phyloP scores from a whole-genome alignment of 352 stramenopile species.

The Pythium aphanidermatum region DNA sequence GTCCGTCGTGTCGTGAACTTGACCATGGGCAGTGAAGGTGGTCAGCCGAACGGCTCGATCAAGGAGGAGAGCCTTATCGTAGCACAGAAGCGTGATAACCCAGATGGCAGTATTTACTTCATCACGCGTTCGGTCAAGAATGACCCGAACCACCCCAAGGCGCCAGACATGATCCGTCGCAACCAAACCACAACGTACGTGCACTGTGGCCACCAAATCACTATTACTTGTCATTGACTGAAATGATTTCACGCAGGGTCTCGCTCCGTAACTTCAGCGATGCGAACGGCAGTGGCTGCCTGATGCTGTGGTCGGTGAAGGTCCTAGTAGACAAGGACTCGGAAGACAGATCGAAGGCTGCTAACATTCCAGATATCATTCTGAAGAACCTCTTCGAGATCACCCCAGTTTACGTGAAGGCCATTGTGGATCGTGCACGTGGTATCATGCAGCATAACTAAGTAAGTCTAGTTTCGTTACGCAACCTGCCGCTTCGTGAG shows the following conservation, averaged over 20 bases:
- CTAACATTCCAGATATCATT: conserved; percentile 84
- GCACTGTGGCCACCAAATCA: background rate
- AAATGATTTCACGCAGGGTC: conserved; percentile 33
- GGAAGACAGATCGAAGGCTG: conserved; percentile 63
- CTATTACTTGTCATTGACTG: background rate
- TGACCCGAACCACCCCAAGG: conserved; percentile 68
- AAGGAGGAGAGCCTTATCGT: conserved; percentile 77
- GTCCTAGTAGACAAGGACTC: conserved; percentile 71
- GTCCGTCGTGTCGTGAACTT: conserved; percentile 75
- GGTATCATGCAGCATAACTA: conserved; percentile 24
- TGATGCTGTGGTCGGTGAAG: conserved; percentile 81
- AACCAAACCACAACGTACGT: conserved; percentile 77
- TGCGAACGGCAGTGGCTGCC: conserved; percentile 52
- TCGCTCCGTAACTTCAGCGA: conserved; percentile 80
- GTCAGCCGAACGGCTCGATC: conserved; percentile 65
- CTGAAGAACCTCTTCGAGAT: conserved; percentile 88
- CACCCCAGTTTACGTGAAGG: conserved; percentile 80
- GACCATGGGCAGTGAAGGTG: conserved; percentile 65
- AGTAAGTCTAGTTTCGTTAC: background rate
- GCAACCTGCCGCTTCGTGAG: background rate
- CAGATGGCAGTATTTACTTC: conserved; percentile 65
- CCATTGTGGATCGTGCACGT: conserved; percentile 64
- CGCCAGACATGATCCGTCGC: conserved; percentile 57
- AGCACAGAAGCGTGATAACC: conserved; percentile 75
- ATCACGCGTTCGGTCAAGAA: conserved; percentile 57